Evolutionary conservation across 73 alveolate genomes (phyloP), one percentile per base, ranked within the genome.

Genomic region (Paramecium caudatum): DNA sequence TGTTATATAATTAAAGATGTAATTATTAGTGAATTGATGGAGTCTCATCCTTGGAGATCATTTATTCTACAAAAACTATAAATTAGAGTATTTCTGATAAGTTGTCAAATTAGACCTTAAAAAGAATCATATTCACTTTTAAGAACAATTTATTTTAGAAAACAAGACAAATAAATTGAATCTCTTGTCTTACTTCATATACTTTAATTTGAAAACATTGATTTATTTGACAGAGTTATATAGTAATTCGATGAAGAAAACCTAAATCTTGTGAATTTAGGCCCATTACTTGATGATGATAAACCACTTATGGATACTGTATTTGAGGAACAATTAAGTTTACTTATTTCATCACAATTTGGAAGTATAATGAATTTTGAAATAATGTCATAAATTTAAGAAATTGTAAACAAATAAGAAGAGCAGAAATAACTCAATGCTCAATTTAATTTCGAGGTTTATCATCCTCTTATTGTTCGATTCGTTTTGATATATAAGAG

Each of bases 201-300:
- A 1, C 45, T 55, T 19, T 43, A 55, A 55, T 27, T 9, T 3
- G 80, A 55, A 1, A 55, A 55, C 7, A 37, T 43, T 55, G 80
- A 55, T 5, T 27, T 1, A 21, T 55, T 55, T 55, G 80, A 55
- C 30, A 55, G 13, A 21, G 8, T 55, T 10, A 23, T 55, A 55
- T 55, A 23, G n/a, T 55, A 55, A 55, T 55, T 27, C 30, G 80
- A 55, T 55, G 80, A 55, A 55, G 80, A 55, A 43, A 55, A 55
- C 30, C 21, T 55, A 21, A 2, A 37, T 23, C 12, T 55, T 37
- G 30, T 55, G 30, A 55, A 55, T 55, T 55, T 55, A 10, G 80
- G 80, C 2, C 30, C 21, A 1, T 43, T 55, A 4, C 30, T 55
- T 1, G 23, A 55, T 5, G 46, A 55, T 19, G 80, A 55, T 55